phyloP scores from a whole-genome alignment of 2,329 filamentous ascomycete genomes.

The Seiridium cupressi region DNA sequence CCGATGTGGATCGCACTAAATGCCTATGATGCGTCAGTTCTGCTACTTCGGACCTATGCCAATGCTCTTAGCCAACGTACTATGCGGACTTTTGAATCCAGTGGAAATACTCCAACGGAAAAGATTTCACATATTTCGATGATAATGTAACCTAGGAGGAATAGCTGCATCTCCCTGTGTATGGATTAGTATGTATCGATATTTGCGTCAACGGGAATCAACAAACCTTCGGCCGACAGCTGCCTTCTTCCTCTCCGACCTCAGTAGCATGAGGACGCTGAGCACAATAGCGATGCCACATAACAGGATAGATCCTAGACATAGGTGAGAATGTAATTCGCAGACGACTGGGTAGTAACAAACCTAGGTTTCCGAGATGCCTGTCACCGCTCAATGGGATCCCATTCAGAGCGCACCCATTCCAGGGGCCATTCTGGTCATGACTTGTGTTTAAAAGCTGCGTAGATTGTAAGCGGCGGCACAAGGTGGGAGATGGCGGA shows the following conservation, averaged over 20 bases:
- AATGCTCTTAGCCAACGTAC: slow-evolving; percentile 45
- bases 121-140: slow-evolving; percentile 96
- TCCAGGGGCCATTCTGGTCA: slow-evolving; percentile 59
- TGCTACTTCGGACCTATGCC: not conserved
- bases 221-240: slow-evolving; percentile 86
- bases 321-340: not conserved
- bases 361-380: slow-evolving; percentile 80
- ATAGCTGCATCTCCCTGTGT: slow-evolving; percentile 90
- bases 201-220: not conserved
- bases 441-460: slow-evolving; percentile 64
- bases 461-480: slow-evolving; percentile 16
- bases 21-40: slow-evolving; percentile 46
- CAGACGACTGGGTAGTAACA: slow-evolving; percentile 25
- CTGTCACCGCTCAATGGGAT: slow-evolving; percentile 66
- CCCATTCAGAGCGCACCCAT: slow-evolving; percentile 72
- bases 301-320: slow-evolving; percentile 79
- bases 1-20: slow-evolving; percentile 91
- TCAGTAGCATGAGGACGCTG: slow-evolving; percentile 67
- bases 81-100: slow-evolving; percentile 67
- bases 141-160: slow-evolving; percentile 81
- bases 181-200: slow-evolving; percentile 13
- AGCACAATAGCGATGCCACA: slow-evolving; percentile 73
- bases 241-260: slow-evolving; percentile 85
- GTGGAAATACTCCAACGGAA: slow-evolving; percentile 84
- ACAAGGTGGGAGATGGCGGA: not conserved